A percentile compares a stretch with the other conserved stretches of the same genome.
These are phyloP conservation scores for Talaromyces proteolyticus DNA, from an alignment of 495 filamentous ascomycete genomes.

Conservation along the genomic window DNA sequence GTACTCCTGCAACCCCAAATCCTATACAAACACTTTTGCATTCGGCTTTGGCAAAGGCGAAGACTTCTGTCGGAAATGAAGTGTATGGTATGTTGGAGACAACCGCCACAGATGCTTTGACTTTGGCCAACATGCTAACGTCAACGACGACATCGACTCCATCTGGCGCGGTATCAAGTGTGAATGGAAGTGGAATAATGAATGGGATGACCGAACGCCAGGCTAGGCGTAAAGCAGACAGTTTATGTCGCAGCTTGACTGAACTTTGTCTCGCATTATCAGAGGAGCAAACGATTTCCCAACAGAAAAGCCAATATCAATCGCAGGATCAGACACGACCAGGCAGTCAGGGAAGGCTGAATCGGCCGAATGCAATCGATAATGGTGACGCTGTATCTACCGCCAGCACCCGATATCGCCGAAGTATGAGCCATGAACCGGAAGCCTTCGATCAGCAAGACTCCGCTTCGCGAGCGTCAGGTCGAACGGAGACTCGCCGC, in stretches of 20 bases:
- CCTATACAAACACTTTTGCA: slow-evolving; percentile 73
- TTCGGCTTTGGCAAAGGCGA: slow-evolving; percentile 73
- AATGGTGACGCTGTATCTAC: slow-evolving; percentile 26
- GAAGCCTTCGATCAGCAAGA: slow-evolving; percentile 26
- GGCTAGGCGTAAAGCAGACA: slow-evolving; percentile 84
- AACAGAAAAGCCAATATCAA: slow-evolving; percentile 13
- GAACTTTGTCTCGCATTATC: slow-evolving; percentile 86
- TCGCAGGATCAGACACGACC: slow-evolving; percentile 9
- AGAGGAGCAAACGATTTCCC: slow-evolving; percentile 27
- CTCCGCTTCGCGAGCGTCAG: slow-evolving; percentile 57
- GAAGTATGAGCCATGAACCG: slow-evolving; percentile 38
- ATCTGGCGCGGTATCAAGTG: slow-evolving; percentile 52
- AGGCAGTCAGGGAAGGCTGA: slow-evolving; percentile 18
- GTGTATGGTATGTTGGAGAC: slow-evolving; percentile 77
- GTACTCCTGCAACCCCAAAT: slow-evolving; percentile 16
- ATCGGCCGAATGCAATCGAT: slow-evolving; percentile 19
- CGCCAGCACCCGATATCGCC: slow-evolving; percentile 21
- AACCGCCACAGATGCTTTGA: slow-evolving; percentile 74
- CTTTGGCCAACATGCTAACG: slow-evolving; percentile 68
- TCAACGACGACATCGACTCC: slow-evolving; percentile 59
- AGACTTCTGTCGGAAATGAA: slow-evolving; percentile 56
- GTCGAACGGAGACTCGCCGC: slow-evolving; percentile 68
- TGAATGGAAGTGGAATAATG: slow-evolving; percentile 45
- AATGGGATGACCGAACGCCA: slow-evolving; percentile 65
- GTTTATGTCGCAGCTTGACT: slow-evolving; percentile 85